Percentiles rank a stretch among this genome's conserved stretches.
Evolutionary conservation across 2,329 filamentous ascomycete genomes (phyloP).

Genomic region (Alternaria atra): DNA sequence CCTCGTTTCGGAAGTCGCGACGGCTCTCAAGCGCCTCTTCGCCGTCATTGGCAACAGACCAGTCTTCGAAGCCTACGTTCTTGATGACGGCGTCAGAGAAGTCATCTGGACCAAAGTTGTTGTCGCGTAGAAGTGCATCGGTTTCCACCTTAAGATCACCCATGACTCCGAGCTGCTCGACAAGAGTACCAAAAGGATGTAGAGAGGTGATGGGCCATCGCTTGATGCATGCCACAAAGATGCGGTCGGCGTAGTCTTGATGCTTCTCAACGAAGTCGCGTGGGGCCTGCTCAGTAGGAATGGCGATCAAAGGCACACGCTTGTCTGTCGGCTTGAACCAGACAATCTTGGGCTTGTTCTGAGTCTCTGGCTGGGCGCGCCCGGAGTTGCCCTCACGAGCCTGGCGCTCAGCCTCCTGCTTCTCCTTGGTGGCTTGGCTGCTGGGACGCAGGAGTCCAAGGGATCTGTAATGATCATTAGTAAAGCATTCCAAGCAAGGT

Average conservation of each 20-base stretch:
- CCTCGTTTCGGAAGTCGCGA: conserved; percentile 89
- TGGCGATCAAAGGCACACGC: conserved; percentile 96
- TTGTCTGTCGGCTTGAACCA: conserved; percentile 99
- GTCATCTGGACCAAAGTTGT: conserved; percentile 97
- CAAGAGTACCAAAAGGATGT: conserved; percentile 95
- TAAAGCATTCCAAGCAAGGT: not conserved
- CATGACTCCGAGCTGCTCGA: conserved; percentile 97
- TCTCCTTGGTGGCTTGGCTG: conserved; percentile 98
- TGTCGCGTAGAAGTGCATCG: conserved; percentile 94
- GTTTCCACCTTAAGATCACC: conserved; percentile 97
- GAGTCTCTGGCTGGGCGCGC: conserved; percentile 79
- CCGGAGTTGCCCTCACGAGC: conserved; percentile 83
- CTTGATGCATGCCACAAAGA: conserved; percentile 99
- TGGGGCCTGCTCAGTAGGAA: conserved; percentile 96
- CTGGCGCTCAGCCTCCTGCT: conserved; percentile 95
- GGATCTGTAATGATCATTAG: conserved; percentile 62
- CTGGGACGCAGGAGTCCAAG: conserved; percentile 92
- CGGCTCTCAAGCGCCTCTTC: conserved; percentile 76
- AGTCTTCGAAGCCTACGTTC: conserved; percentile 90
- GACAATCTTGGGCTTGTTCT: conserved; percentile 99
- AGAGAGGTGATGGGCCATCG: conserved; percentile 99
- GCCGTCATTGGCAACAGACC: conserved; percentile 85
- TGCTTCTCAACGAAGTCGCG: conserved; percentile 99
- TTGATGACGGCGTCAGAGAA: conserved; percentile 96
- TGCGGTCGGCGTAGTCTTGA: conserved; percentile 95